Evolutionary conservation across 257 asterid species (phyloP).

Genomic region (Linaria vulgaris): DNA sequence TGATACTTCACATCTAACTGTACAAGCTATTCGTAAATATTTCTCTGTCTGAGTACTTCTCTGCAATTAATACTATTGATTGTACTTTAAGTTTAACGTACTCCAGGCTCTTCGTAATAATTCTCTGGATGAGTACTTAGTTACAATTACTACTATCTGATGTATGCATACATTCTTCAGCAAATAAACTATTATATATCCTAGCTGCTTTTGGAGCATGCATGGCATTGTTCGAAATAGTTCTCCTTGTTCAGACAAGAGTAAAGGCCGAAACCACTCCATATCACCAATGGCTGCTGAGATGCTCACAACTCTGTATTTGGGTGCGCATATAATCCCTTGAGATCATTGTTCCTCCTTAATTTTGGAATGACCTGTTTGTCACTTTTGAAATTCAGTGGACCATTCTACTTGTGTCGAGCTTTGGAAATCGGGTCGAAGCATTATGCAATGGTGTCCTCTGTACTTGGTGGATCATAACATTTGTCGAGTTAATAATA

Average conservation of each 20-base stretch:
- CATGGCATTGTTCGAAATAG: conserved; percentile 41
- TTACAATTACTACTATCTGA: conserved; percentile 7
- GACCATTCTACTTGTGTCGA: conserved; percentile 47
- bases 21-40: too few species aligned
- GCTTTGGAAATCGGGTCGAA: conserved; percentile 40
- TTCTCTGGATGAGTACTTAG: too few species aligned
- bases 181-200: conserved; percentile 37
- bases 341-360: conserved; percentile 14
- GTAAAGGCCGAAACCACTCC: conserved; percentile 30
- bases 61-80: too few species aligned
- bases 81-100: too few species aligned
- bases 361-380: conserved; percentile 20
- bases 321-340: conserved; percentile 56
- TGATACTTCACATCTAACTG: too few species aligned
- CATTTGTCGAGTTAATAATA: too few species aligned
- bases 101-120: too few species aligned
- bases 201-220: conserved; percentile 63
- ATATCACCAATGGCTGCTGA: conserved; percentile 64
- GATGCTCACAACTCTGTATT: conserved; percentile 53
- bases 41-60: neutral
- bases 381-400: conserved; percentile 42
- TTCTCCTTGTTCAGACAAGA: conserved; percentile 40
- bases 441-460: conserved; percentile 49
- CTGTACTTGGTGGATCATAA: conserved; percentile 86
- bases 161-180: conserved; percentile 41